Evolutionary conservation across 805 yeast species (phyloP), one percentile per base, ranked within the genome.

Genomic region (Yamadazyma endophytica): DNA sequence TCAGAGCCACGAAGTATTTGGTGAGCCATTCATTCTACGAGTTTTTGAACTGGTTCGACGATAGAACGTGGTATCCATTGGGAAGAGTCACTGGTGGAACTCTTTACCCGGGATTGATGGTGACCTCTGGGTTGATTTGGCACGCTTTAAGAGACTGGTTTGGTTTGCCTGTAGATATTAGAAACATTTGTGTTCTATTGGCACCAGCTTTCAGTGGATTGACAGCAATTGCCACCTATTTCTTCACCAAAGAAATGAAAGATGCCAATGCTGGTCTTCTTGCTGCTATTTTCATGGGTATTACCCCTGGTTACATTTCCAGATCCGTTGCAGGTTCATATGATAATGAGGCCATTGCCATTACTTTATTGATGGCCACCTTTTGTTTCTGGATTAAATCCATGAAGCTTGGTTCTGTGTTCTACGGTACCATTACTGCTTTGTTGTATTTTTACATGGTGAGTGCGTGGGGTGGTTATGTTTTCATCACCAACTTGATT

Each of bases 11-110:
- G n/a, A 83, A 84, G 58, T 87, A 86, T 58, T 72, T 92, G 44
- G 95, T 87, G 18, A 67, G 75, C 26, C 78, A 87, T 51, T 81
- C 92, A 5, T 90, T 77, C 58, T 82, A 88, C 67, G 89, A 88
- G 44, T 94, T 92, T 52, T 71, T 94, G 51, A 92, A 92, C 58
- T 92, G 98, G 98, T 92, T 92, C 51, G 98, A 92, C 57, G 97
- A 90, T 57, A 77, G 96, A 54, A 90, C 98, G 13, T 92, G 99
- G 99, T 92, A 92, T 58, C 99, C 99, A 13, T 70, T 92, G 45
- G 99, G 99, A 13, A 77, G 99, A 64, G 98, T 92, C 52, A 92
- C 98, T 9, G 99, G 99, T 47, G 98, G 99, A 36, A 94, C 98
- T 1, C 62, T 92, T 40, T 92, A 94, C 53, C 99, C 99, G 3